These are phyloP conservation scores for Zalerion maritima DNA, from an alignment of 495 filamentous ascomycete genomes.

Conservation along the genomic window DNA sequence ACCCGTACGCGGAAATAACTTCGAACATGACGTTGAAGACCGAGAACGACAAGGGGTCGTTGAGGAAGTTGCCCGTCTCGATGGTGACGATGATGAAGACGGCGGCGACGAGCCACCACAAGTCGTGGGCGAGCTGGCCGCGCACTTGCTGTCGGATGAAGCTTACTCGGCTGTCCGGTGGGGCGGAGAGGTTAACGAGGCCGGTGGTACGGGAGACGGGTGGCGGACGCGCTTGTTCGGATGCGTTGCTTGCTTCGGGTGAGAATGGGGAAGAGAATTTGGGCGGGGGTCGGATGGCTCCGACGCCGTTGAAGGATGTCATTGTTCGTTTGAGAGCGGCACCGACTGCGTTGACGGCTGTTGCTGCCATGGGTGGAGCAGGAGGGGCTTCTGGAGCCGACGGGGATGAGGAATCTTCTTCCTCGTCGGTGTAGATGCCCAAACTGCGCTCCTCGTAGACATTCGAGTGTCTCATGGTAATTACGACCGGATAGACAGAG, in stretches of 20 bases:
- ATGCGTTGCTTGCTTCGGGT: too few species aligned
- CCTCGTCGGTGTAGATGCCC: conserved; percentile 49
- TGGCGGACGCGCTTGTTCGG: conserved; percentile 9
- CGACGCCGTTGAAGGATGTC: conserved; percentile 9
- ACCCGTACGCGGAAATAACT: conserved; percentile 70
- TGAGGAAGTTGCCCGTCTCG: conserved; percentile 50
- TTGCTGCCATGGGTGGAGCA: conserved; percentile 6
- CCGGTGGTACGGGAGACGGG: conserved; percentile 2
- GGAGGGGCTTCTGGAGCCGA: conserved; percentile 8
- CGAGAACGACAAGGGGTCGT: conserved; percentile 53
- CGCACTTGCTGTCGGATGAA: conserved; percentile 56
- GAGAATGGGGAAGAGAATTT: conserved; percentile 11
- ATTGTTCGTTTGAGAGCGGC: conserved; percentile 7
- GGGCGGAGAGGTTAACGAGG: conserved; percentile 6
- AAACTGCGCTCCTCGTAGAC: conserved; percentile 53
- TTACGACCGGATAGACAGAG: conserved; percentile 60
- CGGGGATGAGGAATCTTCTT: conserved; percentile 8
- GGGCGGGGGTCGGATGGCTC: conserved; percentile 6
- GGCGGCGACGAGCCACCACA: conserved; percentile 73
- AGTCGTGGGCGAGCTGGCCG: conserved; percentile 69
- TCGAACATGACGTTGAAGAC: conserved; percentile 84
- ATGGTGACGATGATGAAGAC: conserved; percentile 60
- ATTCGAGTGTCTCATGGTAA: conserved; percentile 52
- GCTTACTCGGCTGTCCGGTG: conserved; percentile 19
- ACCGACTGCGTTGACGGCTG: conserved; percentile 6